Evolutionary conservation across 1,139 yeast genomes (phyloP).

Genomic region (Sugiyamaella castrensis): DNA sequence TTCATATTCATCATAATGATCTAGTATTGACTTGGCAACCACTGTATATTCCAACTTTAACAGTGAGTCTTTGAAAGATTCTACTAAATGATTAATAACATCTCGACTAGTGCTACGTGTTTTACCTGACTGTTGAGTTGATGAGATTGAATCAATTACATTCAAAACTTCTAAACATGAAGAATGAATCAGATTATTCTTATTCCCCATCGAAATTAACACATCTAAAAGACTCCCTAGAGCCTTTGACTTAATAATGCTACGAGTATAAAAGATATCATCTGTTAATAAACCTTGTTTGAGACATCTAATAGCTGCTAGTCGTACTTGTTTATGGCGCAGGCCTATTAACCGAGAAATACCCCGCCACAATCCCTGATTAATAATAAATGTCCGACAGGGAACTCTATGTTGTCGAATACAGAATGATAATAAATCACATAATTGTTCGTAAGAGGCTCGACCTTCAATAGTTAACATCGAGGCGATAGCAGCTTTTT

Average conservation of each 20-base stretch:
- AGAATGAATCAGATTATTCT: slow-evolving; percentile 68
- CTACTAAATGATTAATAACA: slow-evolving; percentile 46
- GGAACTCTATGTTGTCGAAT: slow-evolving; percentile 54
- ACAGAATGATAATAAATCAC: slow-evolving; percentile 68
- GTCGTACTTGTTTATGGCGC: slow-evolving; percentile 49
- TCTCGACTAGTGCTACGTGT: slow-evolving; percentile 6
- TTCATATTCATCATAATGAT: slow-evolving; percentile 10
- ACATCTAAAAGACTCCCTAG: slow-evolving; percentile 51
- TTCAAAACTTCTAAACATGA: slow-evolving; percentile 72
- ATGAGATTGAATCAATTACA: slow-evolving; percentile 40
- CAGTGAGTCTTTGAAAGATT: slow-evolving; percentile 45
- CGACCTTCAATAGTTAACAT: slow-evolving; percentile 32
- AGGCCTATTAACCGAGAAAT: slow-evolving; percentile 46
- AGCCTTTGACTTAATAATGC: slow-evolving; percentile 55
- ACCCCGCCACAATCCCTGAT: slow-evolving; percentile 53
- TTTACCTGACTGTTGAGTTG: slow-evolving; percentile 21
- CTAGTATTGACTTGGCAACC: slow-evolving; percentile 14
- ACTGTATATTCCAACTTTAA: slow-evolving; percentile 34
- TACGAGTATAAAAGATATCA: slow-evolving; percentile 57
- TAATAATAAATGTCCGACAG: slow-evolving; percentile 61
- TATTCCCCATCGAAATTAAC: slow-evolving; percentile 46
- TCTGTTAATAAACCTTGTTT: slow-evolving; percentile 35
- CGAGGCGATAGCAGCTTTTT: slow-evolving; percentile 17
- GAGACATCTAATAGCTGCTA: slow-evolving; percentile 48
- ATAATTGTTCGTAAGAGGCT: slow-evolving; percentile 57